Conservation (phyloP, 805 yeast genomes). For the Pichia occidentalis region DNA sequence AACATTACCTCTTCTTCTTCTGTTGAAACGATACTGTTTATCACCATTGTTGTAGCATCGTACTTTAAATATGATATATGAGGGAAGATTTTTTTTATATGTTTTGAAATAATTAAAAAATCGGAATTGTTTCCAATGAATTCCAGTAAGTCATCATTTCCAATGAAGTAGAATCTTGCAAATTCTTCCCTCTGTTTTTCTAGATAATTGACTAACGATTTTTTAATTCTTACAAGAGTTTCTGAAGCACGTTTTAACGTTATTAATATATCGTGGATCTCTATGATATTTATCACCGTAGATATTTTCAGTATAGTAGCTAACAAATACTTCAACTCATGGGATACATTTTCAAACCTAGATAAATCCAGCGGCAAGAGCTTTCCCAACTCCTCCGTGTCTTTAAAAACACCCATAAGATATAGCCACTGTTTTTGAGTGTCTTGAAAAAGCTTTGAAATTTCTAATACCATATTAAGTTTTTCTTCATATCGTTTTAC, state of each 20-base stretch:
- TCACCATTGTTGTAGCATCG: conserved; percentile 22
- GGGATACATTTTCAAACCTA: conserved; percentile 55
- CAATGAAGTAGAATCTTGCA: conserved; percentile 81
- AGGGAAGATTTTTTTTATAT: conserved; percentile 63
- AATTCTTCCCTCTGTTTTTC: conserved; percentile 73
- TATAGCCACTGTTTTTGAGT: conserved; percentile 88
- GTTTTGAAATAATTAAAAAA: conserved; percentile 42
- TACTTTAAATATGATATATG: conserved; percentile 45
- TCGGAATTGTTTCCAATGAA: conserved; percentile 63
- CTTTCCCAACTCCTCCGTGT: conserved; percentile 49
- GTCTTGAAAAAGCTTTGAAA: conserved; percentile 71
- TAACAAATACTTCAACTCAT: conserved; percentile 51
- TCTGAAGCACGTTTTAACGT: conserved; percentile 47
- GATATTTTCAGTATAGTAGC: conserved; percentile 43
- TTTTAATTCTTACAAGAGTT: conserved; percentile 50
- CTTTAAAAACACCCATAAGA: conserved; percentile 68
- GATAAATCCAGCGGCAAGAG: conserved; percentile 64
- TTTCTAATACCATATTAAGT: conserved; percentile 41
- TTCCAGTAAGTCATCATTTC: conserved; percentile 84
- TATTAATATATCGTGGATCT: conserved; percentile 41
- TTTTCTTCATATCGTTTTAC: conserved; percentile 48
- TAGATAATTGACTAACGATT: conserved; percentile 67
- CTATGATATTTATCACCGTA: conserved; percentile 48
- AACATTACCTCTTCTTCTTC: conserved; percentile 57
- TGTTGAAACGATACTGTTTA: conserved; percentile 46